A percentile compares a stretch with the other conserved stretches of the same genome.
Conservation (phyloP, 2,329 filamentous ascomycete species). For the Sporothrix schenckii region DNA sequence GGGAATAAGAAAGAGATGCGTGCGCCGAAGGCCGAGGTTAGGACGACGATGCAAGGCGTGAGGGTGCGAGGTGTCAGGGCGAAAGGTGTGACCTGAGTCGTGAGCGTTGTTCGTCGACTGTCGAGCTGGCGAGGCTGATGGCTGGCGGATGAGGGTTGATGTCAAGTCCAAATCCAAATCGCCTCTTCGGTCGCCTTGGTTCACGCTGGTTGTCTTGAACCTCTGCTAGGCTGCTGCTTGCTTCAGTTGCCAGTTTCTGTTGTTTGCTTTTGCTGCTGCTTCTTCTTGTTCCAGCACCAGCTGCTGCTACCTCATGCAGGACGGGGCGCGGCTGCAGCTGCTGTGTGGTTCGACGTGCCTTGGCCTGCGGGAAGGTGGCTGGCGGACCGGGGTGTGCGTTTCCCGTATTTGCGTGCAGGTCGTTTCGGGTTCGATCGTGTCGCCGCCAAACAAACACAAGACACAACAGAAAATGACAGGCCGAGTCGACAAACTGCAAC, state of each 20-base stretch:
- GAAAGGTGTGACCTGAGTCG: too few species aligned
- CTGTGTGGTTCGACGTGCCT: conserved; percentile 24
- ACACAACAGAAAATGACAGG: background rate
- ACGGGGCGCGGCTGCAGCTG: conserved; percentile 10
- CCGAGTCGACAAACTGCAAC: background rate
- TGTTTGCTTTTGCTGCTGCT: background rate
- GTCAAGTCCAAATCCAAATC: background rate
- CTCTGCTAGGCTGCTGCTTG: conserved; percentile 24
- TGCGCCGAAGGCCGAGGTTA: background rate
- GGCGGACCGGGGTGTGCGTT: conserved; percentile 15
- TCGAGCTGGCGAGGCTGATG: conserved; percentile 3
- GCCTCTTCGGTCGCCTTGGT: conserved; percentile 25
- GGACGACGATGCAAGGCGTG: background rate
- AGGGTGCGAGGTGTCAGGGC: background rate
- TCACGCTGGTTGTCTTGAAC: conserved; percentile 1
- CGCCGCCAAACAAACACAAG: background rate
- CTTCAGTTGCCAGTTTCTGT: background rate
- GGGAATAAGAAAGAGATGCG: background rate
- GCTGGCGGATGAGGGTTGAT: background rate
- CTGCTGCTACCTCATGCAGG: conserved; percentile 30
- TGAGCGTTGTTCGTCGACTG: background rate
- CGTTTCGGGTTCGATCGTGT: background rate
- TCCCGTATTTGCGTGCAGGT: background rate
- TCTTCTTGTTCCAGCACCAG: too few species aligned
- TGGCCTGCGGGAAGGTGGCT: conserved; percentile 14